Evolutionary conservation across 2,329 filamentous ascomycete species (phyloP), one percentile per base, ranked within the genome.

Genomic region (Septoria linicola): DNA sequence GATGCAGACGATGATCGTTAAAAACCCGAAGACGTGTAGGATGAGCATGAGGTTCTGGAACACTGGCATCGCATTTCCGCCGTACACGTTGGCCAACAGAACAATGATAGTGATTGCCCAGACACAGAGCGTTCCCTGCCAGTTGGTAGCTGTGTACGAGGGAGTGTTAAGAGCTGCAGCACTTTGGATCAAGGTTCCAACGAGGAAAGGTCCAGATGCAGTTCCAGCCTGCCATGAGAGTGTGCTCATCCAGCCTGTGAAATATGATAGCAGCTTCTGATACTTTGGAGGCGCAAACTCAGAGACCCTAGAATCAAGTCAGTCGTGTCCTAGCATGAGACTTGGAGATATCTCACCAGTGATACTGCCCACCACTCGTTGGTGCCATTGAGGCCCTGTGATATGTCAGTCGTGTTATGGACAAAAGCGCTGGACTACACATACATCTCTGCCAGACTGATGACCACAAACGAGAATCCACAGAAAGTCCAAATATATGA

Each of bases 151-250:
- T 0, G 57, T 54, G 49, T 77, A 79, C 7, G 66, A 61, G 0
- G 73, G 70, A 39, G 72, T 56, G 31, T 73, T 72, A 53, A 75
- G 67, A 43, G 69, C 65, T 17, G 75, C 71, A 8, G 73, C 64
- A 2, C 70, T 68, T 49, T 78, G 74, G 31, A 78, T 76, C 35
- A 78, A 60, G 0, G 72, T 76, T 4, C 74, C 76, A 0, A 73
- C 72, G 7, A 78, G 67, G 56, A 76, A 78, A 0, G 72, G 70
- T 2, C 74, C 75, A 3, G 71, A 73, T 8, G 76, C 75, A 20
- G 70, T 72, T 11, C 73, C 75, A 8, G 75, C 73, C 58, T 78
- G 76, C 76, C 76, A 79, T 8, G 71, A 72, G 3, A 79, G 59
- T 1, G 73, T 73, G 1, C 71, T 72, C 65, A 77, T 74, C 76